These are phyloP conservation scores for Malus sylvestris DNA, from an alignment of 306 rosid species.

Conservation along the genomic window DNA sequence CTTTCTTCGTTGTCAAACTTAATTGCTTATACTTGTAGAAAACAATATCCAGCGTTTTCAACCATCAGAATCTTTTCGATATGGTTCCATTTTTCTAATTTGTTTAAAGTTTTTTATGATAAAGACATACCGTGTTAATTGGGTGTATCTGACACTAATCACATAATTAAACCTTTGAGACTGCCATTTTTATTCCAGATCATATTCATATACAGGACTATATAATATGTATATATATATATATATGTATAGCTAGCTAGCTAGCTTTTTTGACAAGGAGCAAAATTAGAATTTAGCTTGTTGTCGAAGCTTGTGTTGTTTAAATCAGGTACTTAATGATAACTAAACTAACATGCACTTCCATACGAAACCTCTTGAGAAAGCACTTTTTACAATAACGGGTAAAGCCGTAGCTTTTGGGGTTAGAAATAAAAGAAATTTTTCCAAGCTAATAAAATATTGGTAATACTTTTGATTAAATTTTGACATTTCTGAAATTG, in stretches of 20 bases:
- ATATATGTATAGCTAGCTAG: background rate
- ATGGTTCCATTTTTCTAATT: conserved; percentile 5
- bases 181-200: conserved; percentile 27
- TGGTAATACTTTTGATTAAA: background rate
- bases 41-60: conserved; percentile 73
- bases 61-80: conserved; percentile 56
- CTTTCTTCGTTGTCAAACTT: no score
- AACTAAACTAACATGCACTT: background rate
- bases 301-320: conserved; percentile 2
- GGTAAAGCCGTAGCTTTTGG: background rate
- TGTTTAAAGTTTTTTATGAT: conserved; percentile 15
- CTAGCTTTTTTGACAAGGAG: background rate
- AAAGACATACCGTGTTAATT: conserved; percentile 54
- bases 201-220: conserved; percentile 19
- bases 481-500: background rate
- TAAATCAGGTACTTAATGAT: background rate
- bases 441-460: background rate
- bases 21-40: conserved; percentile 62
- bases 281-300: background rate
- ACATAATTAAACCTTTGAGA: conserved; percentile 23
- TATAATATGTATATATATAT: background rate
- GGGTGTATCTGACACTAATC: conserved; percentile 24
- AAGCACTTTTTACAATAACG: background rate
- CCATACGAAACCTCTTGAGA: conserved; percentile 7
- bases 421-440: background rate